Base-by-base conservation (phyloP, 805 yeast genomes). In the Wickerhamomyces tratensis region DNA sequence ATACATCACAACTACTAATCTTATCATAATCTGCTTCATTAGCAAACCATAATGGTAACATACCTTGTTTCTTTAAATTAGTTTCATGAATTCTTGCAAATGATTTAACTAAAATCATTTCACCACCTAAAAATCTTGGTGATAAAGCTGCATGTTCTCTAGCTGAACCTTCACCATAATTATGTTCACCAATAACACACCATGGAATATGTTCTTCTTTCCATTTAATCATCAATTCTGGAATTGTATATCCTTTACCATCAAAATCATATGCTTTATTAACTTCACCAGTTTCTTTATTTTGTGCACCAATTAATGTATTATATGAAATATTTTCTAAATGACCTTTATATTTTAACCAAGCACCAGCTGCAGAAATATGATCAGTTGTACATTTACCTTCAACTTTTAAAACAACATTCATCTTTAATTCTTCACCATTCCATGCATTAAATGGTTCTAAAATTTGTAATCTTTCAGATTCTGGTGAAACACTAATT, bases 291-390 rank as follows among this genome's bases (percentile, higher is more conserved):
- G 91, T 91, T 74, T 84, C 97, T 63, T 89, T 89, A 72, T 91
- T 91, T 67, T 80, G 88, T 54, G 98, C 98, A 76, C 98, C 98
- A 76, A 91, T 91, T 96, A 91, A 88, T 74, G 91, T 91, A 79
- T 93, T 91, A 80, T 91, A 88, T 55, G 97, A 88, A 64, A 91
- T 93, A 82, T 91, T 91, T 76, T 88, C 91, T 74, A 91, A 78
- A 76, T 91, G 98, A 72, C 98, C 98, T 78, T 97, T 86, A 91
- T 91, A 91, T 76, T 91, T 91, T 79, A 91, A 85, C 98, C 98
- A 91, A 64, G 98, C 97, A 73, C 98, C 98, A 64, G 98, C 98
- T 95, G 87, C 89, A 61, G 98, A 91, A 62, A 91, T 91, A 74
- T 91, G 98, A 75, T 91, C 98, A 58, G 98, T 91, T 60, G 98